These are phyloP conservation scores for Phaffia rhodozyma DNA, from an alignment of 1,284 basidiomycete genomes.

Conservation along the genomic window DNA sequence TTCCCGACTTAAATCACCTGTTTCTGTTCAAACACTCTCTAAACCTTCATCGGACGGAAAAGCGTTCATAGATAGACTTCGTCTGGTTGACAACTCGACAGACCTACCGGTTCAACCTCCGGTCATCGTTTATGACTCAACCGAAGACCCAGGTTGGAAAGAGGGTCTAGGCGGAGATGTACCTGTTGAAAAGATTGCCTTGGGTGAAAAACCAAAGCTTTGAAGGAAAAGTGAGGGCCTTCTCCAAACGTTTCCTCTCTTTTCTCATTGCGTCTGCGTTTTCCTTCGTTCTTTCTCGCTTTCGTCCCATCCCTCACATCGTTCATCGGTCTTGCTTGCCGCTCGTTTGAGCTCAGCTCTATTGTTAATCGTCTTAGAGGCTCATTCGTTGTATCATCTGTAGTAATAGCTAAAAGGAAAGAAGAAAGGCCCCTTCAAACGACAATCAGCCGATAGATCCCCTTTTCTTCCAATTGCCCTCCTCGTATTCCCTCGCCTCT, in stretches of 20 bases:
- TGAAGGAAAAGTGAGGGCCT: not conserved
- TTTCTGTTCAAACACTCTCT: conserved; percentile 6
- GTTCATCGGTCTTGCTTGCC: conserved; percentile 21
- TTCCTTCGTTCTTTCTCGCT: conserved; percentile 25
- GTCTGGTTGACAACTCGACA: conserved; percentile 15
- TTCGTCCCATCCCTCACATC: conserved; percentile 25
- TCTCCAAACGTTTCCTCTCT: conserved; percentile 28
- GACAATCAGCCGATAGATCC: conserved; percentile 37
- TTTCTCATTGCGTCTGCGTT: conserved; percentile 18
- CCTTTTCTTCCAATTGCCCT: conserved; percentile 33
- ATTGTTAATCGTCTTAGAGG: conserved; percentile 30
- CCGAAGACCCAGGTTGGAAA: conserved; percentile 3
- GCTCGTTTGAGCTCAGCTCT: conserved; percentile 28
- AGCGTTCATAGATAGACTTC: not conserved
- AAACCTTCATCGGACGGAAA: not conserved
- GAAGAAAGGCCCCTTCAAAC: conserved; percentile 29
- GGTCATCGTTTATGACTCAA: conserved; percentile 15
- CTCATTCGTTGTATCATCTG: too few relatives aligned
- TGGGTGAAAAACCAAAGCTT: not conserved
- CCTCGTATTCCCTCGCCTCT: conserved; percentile 30
- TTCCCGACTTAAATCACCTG: conserved; percentile 6
- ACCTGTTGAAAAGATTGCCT: not conserved
- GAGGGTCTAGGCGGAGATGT: not conserved
- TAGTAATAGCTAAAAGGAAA: too few relatives aligned
- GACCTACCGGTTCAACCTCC: not conserved